Evolutionary conservation across 257 asterid species (phyloP), one percentile per base, ranked within the genome.

Genomic region (Petunia secreta): DNA sequence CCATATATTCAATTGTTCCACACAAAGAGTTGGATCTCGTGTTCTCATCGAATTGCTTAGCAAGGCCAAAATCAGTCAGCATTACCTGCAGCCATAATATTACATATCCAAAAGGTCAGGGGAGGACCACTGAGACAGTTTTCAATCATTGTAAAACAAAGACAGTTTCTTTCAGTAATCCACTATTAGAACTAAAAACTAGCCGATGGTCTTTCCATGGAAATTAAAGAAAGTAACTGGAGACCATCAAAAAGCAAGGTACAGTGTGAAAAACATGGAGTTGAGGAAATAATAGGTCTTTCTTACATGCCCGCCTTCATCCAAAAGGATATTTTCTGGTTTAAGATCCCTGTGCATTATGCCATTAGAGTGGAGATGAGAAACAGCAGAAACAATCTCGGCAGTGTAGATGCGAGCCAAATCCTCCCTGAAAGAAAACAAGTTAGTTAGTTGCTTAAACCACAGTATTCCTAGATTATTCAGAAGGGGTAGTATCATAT

Each of bases 281-380:
- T 62, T 41, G 44, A 59, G 16, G 43, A 39, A 43, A 60, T 25
- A 25, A 25, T 25, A 81, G 44, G 58, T 77, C 62, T 66, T 69
- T 87, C 90, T 82, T 89, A 93, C 98, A 79, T 93, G 98, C 8
- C 98, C 98, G 80, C 89, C 93, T 4, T 88, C 91, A 83, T 91
- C 97, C 60, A 93, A 87, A 68, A 93, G 90, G 80, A 93, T 90
- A 81, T 93, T 93, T 87, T 93, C 98, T 16, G 98, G 97, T 84
- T 93, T 93, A 46, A 93, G 89, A 84, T 93, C 98, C 85, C 98
- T 87, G 83, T 93, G 98, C 97, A 93, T 91, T 80, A 93, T 86
- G 58, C 95, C 95, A 37, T 89, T 86, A 25, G 85, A 85, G 82
- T 91, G 98, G 64, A 91, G 97, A 85, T 93, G 94, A 78, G 87